These are phyloP conservation scores for Ogataea trehalophila DNA, from an alignment of 805 yeast genomes.

Conservation along the genomic window DNA sequence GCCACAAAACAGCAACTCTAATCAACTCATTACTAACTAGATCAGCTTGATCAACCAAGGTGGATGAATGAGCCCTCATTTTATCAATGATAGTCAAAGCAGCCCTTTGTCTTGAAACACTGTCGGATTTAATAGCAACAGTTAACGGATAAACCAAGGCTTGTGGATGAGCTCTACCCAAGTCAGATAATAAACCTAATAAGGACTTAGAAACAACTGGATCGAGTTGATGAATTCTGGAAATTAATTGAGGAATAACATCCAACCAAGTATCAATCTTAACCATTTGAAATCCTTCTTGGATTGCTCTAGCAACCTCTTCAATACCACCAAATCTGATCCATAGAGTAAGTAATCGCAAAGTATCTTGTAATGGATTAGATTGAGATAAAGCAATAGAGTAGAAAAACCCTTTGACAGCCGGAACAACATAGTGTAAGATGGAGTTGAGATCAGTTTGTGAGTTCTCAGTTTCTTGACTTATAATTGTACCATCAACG, in stretches of 20 bases:
- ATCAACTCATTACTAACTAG: slow-evolving; percentile 90
- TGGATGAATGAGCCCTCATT: slow-evolving; percentile 83
- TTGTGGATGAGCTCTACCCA: slow-evolving; percentile 96
- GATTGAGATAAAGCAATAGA: slow-evolving; percentile 84
- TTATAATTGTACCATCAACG: too few species aligned
- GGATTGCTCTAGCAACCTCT: slow-evolving; percentile 86
- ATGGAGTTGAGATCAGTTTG: slow-evolving; percentile 50
- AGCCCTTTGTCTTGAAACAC: slow-evolving; percentile 83
- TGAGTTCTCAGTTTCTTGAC: too few species aligned
- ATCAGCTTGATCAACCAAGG: slow-evolving; percentile 86
- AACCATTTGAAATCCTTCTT: slow-evolving; percentile 85
- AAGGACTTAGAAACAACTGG: slow-evolving; percentile 76
- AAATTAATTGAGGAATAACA: slow-evolving; percentile 91
- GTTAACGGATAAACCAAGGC: slow-evolving; percentile 93
- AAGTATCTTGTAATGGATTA: slow-evolving; percentile 87
- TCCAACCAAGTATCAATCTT: slow-evolving; percentile 92
- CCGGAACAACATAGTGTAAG: slow-evolving; percentile 89
- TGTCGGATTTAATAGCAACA: slow-evolving; percentile 93
- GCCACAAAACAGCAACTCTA: slow-evolving; percentile 94
- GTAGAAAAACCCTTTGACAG: slow-evolving; percentile 92
- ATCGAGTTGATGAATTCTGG: slow-evolving; percentile 94
- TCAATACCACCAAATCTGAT: slow-evolving; percentile 91
- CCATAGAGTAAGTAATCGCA: slow-evolving; percentile 89
- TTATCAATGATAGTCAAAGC: slow-evolving; percentile 88
- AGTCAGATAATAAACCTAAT: slow-evolving; percentile 72